Evolutionary conservation across 805 yeast species (phyloP), one percentile per base, ranked within the genome.

Genomic region (Pichia scutulata): DNA sequence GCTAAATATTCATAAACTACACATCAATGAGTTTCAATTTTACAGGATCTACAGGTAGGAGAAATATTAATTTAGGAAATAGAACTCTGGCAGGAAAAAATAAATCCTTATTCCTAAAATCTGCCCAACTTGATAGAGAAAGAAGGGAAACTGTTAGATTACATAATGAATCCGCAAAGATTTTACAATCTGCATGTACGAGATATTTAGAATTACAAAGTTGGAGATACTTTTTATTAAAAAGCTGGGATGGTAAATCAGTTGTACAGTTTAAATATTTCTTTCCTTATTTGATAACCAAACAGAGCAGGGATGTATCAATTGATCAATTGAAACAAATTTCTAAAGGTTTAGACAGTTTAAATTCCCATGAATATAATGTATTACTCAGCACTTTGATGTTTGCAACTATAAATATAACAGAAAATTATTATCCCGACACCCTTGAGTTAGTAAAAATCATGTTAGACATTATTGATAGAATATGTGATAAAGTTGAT

Each of bases 121-220:
- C 77, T 55, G 82, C 95, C 4, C 78, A 79, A 56, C 68, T 69
- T 39, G 89, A 86, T 53, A 72, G 97, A 39, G 74, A 72, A 51
- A 75, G 74, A 52, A 75, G 97, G 51, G 89, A 86, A 51, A 63
- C 69, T 30, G 74, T 69, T 16, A 72, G 86, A 22, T 59, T 63
- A 14, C 75, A 73, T 45, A 77, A 74, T 39, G 69, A 65, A 37
- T 77, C 87, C 1, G 81, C 80, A 0, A 50, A 56, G 1, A 48
- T 64, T 7, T 63, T 90, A 37, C 92, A 85, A 60, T 58, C 70
- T 3, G 61, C 69, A 13, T 69, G 80, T 10, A 66, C 81, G 23
- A 62, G 73, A 19, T 68, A 68, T 48, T 46, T 75, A 7, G 71
- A 69, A 9, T 60, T 61, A 10, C 69, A 58, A 24, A 26, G 43